A percentile compares a stretch with the other conserved stretches of the same genome.
Conservation (phyloP, 2,329 filamentous ascomycete species). For the Fusarium nurragi region DNA sequence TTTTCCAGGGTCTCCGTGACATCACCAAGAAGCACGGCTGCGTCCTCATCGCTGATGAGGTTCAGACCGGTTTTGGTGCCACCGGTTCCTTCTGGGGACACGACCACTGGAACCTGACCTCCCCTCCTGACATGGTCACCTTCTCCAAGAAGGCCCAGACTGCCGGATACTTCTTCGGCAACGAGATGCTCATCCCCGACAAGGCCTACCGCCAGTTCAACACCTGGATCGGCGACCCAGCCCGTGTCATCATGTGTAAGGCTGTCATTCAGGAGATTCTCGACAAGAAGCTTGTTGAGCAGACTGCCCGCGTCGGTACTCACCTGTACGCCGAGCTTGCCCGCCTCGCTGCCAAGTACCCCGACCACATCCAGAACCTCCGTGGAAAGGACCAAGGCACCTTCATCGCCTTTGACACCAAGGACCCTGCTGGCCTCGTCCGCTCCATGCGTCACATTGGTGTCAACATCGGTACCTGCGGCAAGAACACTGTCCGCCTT, state of each 20-base stretch:
- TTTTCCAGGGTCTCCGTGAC: slow-evolving; percentile 79
- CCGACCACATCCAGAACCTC: slow-evolving; percentile 75
- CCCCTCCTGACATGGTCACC: slow-evolving; percentile 85
- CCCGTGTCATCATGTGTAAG: slow-evolving; percentile 79
- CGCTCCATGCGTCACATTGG: slow-evolving; percentile 76
- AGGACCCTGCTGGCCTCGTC: slow-evolving; percentile 73
- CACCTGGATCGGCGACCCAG: slow-evolving; percentile 87
- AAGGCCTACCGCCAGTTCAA: slow-evolving; percentile 89
- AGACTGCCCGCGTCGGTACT: slow-evolving; percentile 71
- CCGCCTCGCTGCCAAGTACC: slow-evolving; percentile 70
- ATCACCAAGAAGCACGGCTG: slow-evolving; percentile 76
- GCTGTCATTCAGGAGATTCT: slow-evolving; percentile 81
- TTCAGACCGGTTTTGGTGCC: slow-evolving; percentile 83
- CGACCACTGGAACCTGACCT: slow-evolving; percentile 79
- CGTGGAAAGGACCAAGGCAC: slow-evolving; percentile 80
- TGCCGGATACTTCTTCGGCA: slow-evolving; percentile 83
- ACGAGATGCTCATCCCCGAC: slow-evolving; percentile 78
- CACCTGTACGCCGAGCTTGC: slow-evolving; percentile 74
- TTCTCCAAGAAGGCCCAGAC: slow-evolving; percentile 90
- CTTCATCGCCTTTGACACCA: slow-evolving; percentile 83
- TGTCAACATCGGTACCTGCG: slow-evolving; percentile 82
- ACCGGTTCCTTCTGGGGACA: slow-evolving; percentile 90
- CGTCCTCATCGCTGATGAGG: slow-evolving; percentile 83
- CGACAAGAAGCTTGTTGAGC: slow-evolving; percentile 71
- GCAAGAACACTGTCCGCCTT: slow-evolving; percentile 73